These are phyloP conservation scores for Penicillium occitanis DNA, from an alignment of 2,329 filamentous ascomycete genomes.

Conservation along the genomic window DNA sequence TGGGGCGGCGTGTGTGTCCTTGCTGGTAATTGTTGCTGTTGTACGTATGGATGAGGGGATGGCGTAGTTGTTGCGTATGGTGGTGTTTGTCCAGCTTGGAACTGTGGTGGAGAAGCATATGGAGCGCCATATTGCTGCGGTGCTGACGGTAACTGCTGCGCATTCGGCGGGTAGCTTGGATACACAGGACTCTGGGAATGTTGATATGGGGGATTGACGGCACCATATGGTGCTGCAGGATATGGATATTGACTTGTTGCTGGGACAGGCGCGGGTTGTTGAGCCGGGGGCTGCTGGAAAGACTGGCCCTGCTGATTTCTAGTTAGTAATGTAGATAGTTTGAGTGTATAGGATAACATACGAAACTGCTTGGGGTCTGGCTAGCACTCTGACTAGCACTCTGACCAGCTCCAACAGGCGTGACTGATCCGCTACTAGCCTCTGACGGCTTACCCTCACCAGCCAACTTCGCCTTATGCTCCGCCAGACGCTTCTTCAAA, in stretches of 20 bases:
- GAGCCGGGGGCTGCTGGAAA: slow-evolving; percentile 44
- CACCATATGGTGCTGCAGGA: slow-evolving; percentile 42
- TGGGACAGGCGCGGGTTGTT: slow-evolving; percentile 50
- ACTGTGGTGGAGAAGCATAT: slow-evolving; percentile 20
- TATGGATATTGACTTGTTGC: slow-evolving; percentile 38
- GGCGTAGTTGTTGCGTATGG: slow-evolving; percentile 42
- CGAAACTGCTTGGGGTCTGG: slow-evolving; percentile 57
- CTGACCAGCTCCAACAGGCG: slow-evolving; percentile 51
- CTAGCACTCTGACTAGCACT: slow-evolving; percentile 45
- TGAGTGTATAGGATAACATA: slow-evolving; percentile 45
- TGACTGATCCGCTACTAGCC: slow-evolving; percentile 58
- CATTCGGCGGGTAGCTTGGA: slow-evolving; percentile 37
- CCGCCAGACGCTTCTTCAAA: slow-evolving; percentile 75
- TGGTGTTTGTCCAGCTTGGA: slow-evolving; percentile 31
- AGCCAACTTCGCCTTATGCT: slow-evolving; percentile 68
- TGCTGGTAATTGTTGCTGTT: slow-evolving; percentile 45
- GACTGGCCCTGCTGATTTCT: slow-evolving; percentile 40
- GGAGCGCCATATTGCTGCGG: slow-evolving; percentile 31
- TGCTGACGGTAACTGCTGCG: slow-evolving; percentile 37
- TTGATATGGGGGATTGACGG: slow-evolving; percentile 44
- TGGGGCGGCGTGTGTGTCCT: slow-evolving; percentile 47
- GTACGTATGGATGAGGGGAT: slow-evolving; percentile 41
- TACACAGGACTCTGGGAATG: slow-evolving; percentile 42
- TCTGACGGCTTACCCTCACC: slow-evolving; percentile 58
- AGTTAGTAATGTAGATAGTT: background rate